Base-by-base conservation (phyloP, 169 alveolate genomes). In the Plasmodium reichenowi region DNA sequence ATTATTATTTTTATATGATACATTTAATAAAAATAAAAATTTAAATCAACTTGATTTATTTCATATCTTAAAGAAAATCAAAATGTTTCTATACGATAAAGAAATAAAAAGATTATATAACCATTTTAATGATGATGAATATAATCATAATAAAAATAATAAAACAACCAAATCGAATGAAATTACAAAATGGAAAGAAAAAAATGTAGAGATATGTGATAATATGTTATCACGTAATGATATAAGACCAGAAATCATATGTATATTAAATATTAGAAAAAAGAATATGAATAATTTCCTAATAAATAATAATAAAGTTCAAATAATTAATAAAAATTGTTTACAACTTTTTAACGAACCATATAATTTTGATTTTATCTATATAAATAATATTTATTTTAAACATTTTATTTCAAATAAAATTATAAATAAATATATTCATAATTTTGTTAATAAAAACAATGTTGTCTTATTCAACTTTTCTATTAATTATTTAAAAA, bases 401-500 rank as follows among this genome's bases (percentile, higher is more conserved):
- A 26, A 62, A 12, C 71, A 50, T 22, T 56, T 76, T 9, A 76
- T 76, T 74, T 64, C 89, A 22, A 63, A 52, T 56, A 38, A 38
- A 38, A 59, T 66, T 3, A 17, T 76, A 8, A 6, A 56, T 54
- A 76, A 54, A 22, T 76, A 63, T 56, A 67, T 76, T 7, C 38
- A 48, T 24, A 22, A 64, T 22, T 76, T 76, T 56, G 22, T 50
- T 15, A 52, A 67, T 26, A 50, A 76, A 45, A 22, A 76, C 13
- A 76, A 76, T 68, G 71, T 64, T n/a, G 68, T 54, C 4, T 7
- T 76, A 29, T 76, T 76, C 52, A 76, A 59, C 32, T 76, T 76
- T 59, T 76, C 89, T 20, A 47, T 66, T 15, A 47, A 26, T 38
- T 76, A 29, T 63, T 17, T 47, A 45, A 50, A 20, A 50, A 58